Conservation (phyloP, 2,329 filamentous ascomycete species). For the Fragosphaeria purpurea region DNA sequence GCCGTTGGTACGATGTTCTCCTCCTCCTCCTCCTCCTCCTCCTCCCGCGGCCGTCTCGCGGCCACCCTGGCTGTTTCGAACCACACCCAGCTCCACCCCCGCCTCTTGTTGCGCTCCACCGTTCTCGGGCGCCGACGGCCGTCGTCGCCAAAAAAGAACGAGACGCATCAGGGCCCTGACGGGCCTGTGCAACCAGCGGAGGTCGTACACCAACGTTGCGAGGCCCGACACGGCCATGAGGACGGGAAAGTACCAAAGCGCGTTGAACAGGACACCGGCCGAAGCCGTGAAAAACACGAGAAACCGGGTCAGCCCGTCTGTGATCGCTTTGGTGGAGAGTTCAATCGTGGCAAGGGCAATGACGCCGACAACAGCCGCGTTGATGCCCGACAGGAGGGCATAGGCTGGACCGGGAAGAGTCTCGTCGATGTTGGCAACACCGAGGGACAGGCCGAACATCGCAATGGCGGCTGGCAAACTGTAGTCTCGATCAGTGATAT, state of each 20-base stretch:
- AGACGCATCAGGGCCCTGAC: conserved; percentile 3
- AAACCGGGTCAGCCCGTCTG: conserved; percentile 50
- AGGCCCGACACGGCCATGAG: conserved; percentile 49
- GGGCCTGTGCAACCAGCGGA: conserved; percentile 36
- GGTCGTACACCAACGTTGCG: conserved; percentile 46
- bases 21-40: too few relatives aligned
- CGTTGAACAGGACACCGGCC: conserved; percentile 60
- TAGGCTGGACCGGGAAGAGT: conserved; percentile 53
- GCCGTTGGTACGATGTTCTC: too few relatives aligned
- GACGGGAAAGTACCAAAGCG: conserved; percentile 65
- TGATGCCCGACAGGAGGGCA: conserved; percentile 60
- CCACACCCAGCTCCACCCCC: too few relatives aligned
- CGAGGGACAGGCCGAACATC: conserved; percentile 58
- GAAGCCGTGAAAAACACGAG: conserved; percentile 54
- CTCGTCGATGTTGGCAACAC: conserved; percentile 49
- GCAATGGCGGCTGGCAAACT: conserved; percentile 55
- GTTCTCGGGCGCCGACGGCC: too few relatives aligned
- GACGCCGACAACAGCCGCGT: conserved; percentile 62
- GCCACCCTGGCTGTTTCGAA: too few relatives aligned
- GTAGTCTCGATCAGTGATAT: too few relatives aligned
- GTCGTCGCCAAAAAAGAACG: too few relatives aligned
- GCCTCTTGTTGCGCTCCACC: not conserved
- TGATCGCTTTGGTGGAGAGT: conserved; percentile 57
- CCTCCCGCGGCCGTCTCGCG: too few relatives aligned
- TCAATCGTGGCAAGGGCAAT: conserved; percentile 60